Percentiles rank a stretch among this genome's conserved stretches.
Conservation (phyloP, 2,329 filamentous ascomycete species). For the Botrytis aclada region DNA sequence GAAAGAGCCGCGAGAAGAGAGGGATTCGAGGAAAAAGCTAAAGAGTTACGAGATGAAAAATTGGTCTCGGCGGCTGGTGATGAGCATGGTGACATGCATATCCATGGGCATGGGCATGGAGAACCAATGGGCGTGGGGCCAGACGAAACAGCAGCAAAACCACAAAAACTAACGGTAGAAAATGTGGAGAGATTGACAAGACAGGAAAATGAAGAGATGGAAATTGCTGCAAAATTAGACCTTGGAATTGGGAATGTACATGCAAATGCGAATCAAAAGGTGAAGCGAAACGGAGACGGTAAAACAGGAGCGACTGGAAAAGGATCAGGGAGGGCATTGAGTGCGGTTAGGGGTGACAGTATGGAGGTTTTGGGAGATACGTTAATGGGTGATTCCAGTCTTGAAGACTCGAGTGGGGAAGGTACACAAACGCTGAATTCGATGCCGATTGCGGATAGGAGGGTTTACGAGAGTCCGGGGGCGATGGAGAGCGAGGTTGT, state of each 20-base stretch:
- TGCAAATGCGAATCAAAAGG: background rate
- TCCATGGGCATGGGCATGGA: background rate
- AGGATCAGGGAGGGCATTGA: background rate
- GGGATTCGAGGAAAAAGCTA: slow-evolving; percentile 53
- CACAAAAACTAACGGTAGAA: slow-evolving; percentile 51
- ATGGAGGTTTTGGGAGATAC: background rate
- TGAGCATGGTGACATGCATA: background rate
- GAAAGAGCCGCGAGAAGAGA: slow-evolving; percentile 47
- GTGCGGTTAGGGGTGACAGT: background rate
- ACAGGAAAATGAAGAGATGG: slow-evolving; percentile 23
- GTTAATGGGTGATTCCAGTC: background rate
- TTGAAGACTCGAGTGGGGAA: background rate
- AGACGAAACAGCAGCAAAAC: slow-evolving; percentile 21
- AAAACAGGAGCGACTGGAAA: background rate
- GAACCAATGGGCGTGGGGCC: background rate
- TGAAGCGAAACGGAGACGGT: background rate
- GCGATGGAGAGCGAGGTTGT: background rate
- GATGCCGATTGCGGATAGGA: background rate
- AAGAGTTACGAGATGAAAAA: slow-evolving; percentile 52
- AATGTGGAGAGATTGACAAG: slow-evolving; percentile 50
- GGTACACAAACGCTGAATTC: background rate
- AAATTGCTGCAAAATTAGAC: background rate
- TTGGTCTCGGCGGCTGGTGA: slow-evolving; percentile 40
- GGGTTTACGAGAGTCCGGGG: background rate
- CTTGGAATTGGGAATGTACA: background rate